Conservation (phyloP, 768 basidiomycete species). For the Russula emetica region DNA sequence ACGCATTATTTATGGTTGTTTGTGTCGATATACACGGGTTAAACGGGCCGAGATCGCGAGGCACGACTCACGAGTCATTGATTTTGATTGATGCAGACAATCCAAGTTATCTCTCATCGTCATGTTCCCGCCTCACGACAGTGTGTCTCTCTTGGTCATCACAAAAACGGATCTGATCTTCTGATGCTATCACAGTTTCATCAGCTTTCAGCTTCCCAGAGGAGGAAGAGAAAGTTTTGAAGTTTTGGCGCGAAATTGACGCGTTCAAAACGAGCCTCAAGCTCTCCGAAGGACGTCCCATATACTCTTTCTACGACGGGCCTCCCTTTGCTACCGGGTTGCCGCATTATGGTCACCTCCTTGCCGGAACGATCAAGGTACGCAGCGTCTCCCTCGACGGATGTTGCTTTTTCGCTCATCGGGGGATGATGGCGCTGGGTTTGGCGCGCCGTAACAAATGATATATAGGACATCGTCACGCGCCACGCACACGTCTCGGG, state of each 20-base stretch:
- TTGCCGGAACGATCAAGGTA: conserved; percentile 92
- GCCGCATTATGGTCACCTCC: conserved; percentile 92
- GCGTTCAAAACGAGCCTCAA: conserved; percentile 94
- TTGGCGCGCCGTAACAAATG: not conserved
- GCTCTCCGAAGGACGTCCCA: conserved; percentile 84
- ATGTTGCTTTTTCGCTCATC: conserved; percentile 12
- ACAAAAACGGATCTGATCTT: conserved; percentile 6
- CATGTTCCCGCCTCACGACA: conserved; percentile 61
- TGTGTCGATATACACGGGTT: not conserved
- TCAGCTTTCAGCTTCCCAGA: conserved; percentile 76
- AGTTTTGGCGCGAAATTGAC: conserved; percentile 94
- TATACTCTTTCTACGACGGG: conserved; percentile 95
- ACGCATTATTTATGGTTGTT: conserved; percentile 19
- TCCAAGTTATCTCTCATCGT: not conserved
- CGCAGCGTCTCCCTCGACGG: conserved; percentile 26
- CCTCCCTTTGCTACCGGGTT: conserved; percentile 96
- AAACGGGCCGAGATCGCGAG: conserved; percentile 13
- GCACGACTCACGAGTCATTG: not conserved
- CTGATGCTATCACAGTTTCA: conserved; percentile 49
- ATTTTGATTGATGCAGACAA: not conserved
- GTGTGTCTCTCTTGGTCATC: conserved; percentile 41
- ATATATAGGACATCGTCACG: conserved; percentile 87
- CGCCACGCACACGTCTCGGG: conserved; percentile 93
- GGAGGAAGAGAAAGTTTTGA: conserved; percentile 86
- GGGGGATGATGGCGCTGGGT: not conserved